Evolutionary conservation across 805 yeast genomes (phyloP).

Genomic region (Kuraishia floccosa): DNA sequence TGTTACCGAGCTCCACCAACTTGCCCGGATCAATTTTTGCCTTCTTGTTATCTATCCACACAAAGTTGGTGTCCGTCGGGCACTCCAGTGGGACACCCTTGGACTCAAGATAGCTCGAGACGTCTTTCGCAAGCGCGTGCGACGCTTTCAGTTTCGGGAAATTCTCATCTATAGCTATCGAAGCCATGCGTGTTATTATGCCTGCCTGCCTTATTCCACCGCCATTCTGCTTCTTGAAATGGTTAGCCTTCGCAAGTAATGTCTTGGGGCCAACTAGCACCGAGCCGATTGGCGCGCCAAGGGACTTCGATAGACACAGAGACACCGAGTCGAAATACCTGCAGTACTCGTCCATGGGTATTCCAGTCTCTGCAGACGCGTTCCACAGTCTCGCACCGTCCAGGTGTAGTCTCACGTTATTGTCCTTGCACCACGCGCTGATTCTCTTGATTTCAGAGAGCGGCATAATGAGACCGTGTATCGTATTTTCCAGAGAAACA

Average conservation of each 20-base stretch:
- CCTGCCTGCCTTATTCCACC: constrained; percentile 93
- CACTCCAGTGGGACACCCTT: constrained; percentile 47
- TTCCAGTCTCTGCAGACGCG: constrained; percentile 68
- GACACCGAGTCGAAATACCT: constrained; percentile 77
- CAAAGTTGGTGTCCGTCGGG: constrained; percentile 79
- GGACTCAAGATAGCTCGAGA: constrained; percentile 37
- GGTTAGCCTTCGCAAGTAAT: constrained; percentile 61
- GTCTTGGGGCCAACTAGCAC: constrained; percentile 59
- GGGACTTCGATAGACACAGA: constrained; percentile 79
- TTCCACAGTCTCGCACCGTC: constrained; percentile 95
- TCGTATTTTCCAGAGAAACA: constrained; percentile 78
- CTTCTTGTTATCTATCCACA: constrained; percentile 50
- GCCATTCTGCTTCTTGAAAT: constrained; percentile 85
- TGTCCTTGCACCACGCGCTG: constrained; percentile 53
- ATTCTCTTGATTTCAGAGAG: constrained; percentile 66
- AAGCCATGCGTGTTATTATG: constrained; percentile 69
- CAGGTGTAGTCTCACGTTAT: constrained; percentile 57
- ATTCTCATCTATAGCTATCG: constrained; percentile 62
- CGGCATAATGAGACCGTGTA: constrained; percentile 78
- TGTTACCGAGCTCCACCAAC: constrained; percentile 31
- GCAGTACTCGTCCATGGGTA: constrained; percentile 64
- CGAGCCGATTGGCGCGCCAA: constrained; percentile 95
- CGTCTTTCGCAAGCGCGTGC: constrained; percentile 38
- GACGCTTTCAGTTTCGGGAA: constrained; percentile 42
- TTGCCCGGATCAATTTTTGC: constrained; percentile 39